Conservation (phyloP, 1,284 basidiomycete species). For the Gymnopus androsaceus region DNA sequence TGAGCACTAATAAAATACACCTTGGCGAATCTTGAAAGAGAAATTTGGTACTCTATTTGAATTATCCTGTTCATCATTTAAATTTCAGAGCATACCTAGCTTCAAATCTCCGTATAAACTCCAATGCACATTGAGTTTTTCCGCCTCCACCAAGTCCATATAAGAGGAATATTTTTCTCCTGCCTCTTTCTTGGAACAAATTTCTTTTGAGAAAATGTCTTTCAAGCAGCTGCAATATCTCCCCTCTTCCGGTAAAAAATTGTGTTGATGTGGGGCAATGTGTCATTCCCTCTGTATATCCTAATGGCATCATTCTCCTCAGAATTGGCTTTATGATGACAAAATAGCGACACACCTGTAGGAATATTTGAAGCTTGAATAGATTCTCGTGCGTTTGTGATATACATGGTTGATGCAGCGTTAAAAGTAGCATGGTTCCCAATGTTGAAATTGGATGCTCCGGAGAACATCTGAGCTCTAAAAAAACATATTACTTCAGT, state of each 20-base stretch:
- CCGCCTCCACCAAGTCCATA: conserved; percentile 4
- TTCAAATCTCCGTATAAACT: background rate
- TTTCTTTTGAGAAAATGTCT: background rate
- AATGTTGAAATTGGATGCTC: too few species aligned
- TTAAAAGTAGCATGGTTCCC: too few species aligned
- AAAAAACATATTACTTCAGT: too few species aligned
- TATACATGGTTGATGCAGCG: too few species aligned
- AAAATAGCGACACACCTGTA: too few species aligned
- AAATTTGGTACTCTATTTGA: background rate
- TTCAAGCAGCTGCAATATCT: background rate
- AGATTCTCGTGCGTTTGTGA: too few species aligned
- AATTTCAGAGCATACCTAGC: background rate
- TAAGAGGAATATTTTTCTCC: background rate
- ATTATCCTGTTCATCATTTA: background rate
- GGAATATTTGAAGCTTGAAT: too few species aligned
- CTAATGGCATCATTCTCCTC: background rate
- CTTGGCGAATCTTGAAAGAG: background rate
- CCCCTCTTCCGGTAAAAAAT: background rate
- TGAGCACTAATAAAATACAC: background rate
- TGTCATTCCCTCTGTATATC: background rate
- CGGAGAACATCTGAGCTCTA: too few species aligned
- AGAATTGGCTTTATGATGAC: background rate
- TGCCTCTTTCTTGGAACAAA: background rate
- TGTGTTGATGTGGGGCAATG: background rate
- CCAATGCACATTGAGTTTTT: conserved; percentile 1